A percentile compares a stretch with the other conserved stretches of the same genome.
phyloP scores from a whole-genome alignment of 2,329 filamentous ascomycete species.

The Alternaria longipes region DNA sequence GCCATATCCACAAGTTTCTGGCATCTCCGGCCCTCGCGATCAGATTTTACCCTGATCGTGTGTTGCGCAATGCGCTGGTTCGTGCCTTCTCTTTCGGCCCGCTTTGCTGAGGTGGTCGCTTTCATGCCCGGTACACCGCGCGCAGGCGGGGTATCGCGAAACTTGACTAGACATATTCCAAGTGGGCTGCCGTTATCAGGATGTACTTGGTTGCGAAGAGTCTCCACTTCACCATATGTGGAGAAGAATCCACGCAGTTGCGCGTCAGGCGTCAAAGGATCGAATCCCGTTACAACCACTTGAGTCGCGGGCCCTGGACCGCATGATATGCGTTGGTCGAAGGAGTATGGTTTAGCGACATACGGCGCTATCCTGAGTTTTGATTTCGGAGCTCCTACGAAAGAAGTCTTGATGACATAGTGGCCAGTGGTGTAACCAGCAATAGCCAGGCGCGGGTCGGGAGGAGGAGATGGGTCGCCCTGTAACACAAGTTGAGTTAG shows the following conservation, averaged over 20 bases:
- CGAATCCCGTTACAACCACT: conserved; percentile 94
- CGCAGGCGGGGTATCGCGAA: conserved; percentile 72
- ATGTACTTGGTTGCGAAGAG: conserved; percentile 93
- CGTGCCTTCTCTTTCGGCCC: conserved; percentile 79
- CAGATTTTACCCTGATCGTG: conserved; percentile 82
- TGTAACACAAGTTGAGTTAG: conserved; percentile 60
- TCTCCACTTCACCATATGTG: conserved; percentile 85
- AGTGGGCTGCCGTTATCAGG: conserved; percentile 93
- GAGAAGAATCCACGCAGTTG: conserved; percentile 80
- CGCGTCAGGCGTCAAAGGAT: conserved; percentile 82
- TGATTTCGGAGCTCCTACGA: conserved; percentile 70
- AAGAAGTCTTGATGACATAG: conserved; percentile 62
- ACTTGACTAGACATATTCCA: conserved; percentile 91
- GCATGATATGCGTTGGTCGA: conserved; percentile 83
- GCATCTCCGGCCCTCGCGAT: conserved; percentile 87
- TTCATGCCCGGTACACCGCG: conserved; percentile 65
- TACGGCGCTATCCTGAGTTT: conserved; percentile 78
- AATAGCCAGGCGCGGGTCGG: conserved; percentile 82
- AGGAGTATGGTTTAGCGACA: conserved; percentile 80
- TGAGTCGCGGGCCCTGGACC: conserved; percentile 90
- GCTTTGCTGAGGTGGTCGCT: conserved; percentile 82
- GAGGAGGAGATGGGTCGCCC: conserved; percentile 80
- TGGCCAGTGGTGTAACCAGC: conserved; percentile 65
- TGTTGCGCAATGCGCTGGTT: conserved; percentile 81
- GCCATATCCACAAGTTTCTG: conserved; percentile 78